These are phyloP conservation scores for Leccinum incarnatum DNA, from an alignment of 768 basidiomycete genomes.

Conservation along the genomic window DNA sequence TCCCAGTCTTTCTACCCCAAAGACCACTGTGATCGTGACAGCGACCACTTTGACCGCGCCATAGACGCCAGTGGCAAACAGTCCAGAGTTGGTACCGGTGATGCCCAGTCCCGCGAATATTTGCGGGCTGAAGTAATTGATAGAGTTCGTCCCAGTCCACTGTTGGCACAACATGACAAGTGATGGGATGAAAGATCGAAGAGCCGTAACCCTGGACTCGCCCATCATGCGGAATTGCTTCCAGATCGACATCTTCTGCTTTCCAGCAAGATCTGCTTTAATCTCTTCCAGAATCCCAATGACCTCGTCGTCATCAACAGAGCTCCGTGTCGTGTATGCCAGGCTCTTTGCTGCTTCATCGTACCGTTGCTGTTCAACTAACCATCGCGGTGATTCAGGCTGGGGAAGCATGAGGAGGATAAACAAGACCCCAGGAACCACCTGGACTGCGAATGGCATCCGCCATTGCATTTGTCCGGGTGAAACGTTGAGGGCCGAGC, in stretches of 20 bases:
- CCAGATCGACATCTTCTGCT: conserved; percentile 32
- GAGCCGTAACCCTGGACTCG: conserved; percentile 38
- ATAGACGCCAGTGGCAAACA: conserved; percentile 50
- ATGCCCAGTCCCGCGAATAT: conserved; percentile 51
- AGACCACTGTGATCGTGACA: conserved; percentile 38
- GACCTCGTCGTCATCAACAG: conserved; percentile 35
- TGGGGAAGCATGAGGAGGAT: conserved; percentile 45
- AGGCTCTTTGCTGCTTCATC: conserved; percentile 41
- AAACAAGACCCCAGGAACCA: conserved; percentile 52
- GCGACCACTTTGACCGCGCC: conserved; percentile 42
- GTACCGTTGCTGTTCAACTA: conserved; percentile 45
- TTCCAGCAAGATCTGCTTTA: conserved; percentile 45
- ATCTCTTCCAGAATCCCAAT: conserved; percentile 43
- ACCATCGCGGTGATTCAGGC: conserved; percentile 56
- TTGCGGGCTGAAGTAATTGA: conserved; percentile 53
- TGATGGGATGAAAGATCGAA: conserved; percentile 45
- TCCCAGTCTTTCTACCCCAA: conserved; percentile 48
- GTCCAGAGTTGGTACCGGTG: conserved; percentile 37
- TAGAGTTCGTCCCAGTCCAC: conserved; percentile 54
- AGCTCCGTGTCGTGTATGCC: conserved; percentile 35
- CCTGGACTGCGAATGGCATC: conserved; percentile 50
- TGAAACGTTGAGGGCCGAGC: conserved; percentile 35
- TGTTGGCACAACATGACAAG: conserved; percentile 47
- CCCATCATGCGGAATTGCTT: conserved; percentile 43
- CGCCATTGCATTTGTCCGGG: conserved; percentile 49